Percentiles rank a stretch among this genome's conserved stretches.
Conservation (phyloP, 2,329 filamentous ascomycete genomes). For the Colletotrichum higginsianum region DNA sequence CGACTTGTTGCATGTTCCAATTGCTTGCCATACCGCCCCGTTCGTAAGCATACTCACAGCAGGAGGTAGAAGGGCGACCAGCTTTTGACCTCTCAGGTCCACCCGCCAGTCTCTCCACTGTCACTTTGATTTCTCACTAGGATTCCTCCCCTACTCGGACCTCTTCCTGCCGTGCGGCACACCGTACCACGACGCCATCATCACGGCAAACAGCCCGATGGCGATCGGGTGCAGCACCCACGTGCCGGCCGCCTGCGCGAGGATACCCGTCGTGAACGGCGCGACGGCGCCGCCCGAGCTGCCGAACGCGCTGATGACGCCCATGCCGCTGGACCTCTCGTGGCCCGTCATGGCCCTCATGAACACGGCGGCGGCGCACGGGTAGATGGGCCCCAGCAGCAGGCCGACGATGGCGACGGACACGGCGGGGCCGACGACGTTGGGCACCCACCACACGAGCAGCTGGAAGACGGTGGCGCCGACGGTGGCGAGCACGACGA, state of each 20-base stretch:
- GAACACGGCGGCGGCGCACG: slow-evolving; percentile 78
- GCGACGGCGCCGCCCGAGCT: slow-evolving; percentile 78
- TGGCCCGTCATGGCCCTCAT: slow-evolving; percentile 70
- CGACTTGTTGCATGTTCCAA: too few species aligned
- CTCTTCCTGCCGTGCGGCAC: slow-evolving; percentile 73
- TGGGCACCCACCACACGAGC: slow-evolving; percentile 84
- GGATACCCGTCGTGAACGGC: slow-evolving; percentile 75
- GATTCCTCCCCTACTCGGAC: slow-evolving; percentile 64
- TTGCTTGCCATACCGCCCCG: too few species aligned
- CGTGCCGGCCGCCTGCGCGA: slow-evolving; percentile 74
- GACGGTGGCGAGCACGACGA: slow-evolving; percentile 74
- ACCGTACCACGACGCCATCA: slow-evolving; percentile 76
- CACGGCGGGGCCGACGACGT: slow-evolving; percentile 79
- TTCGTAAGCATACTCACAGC: too few species aligned
- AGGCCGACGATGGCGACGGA: slow-evolving; percentile 80
- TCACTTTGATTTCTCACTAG: background rate
- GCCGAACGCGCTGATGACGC: slow-evolving; percentile 79
- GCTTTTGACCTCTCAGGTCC: background rate
- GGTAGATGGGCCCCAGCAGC: slow-evolving; percentile 84
- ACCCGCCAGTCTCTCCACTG: background rate
- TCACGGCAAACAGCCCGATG: slow-evolving; percentile 74
- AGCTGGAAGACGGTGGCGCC: slow-evolving; percentile 79
- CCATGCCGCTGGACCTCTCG: slow-evolving; percentile 74
- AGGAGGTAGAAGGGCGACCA: background rate
- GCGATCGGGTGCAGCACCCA: slow-evolving; percentile 78